Conservation (phyloP, 345 rosid genomes). For the Gossypium anomalum region DNA sequence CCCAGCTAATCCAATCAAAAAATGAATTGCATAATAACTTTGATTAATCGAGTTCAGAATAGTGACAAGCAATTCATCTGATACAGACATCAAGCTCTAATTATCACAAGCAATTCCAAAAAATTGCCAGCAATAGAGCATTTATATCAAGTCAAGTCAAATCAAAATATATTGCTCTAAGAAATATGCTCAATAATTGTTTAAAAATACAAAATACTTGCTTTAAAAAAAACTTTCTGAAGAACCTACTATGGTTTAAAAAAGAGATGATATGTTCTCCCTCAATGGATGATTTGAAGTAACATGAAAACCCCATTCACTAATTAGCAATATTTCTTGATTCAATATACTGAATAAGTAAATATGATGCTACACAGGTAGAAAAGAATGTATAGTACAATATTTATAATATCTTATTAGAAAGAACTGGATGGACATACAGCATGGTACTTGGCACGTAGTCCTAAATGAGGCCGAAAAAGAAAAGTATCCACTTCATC, state of each 20-base stretch:
- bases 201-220: background rate
- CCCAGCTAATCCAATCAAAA: background rate
- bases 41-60: background rate
- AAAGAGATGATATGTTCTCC: background rate
- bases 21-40: background rate
- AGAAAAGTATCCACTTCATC: conserved; percentile 91
- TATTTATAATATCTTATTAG: background rate
- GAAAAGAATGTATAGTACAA: background rate
- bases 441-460: conserved; percentile 84
- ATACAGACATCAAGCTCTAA: background rate
- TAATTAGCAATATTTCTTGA: background rate
- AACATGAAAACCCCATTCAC: background rate
- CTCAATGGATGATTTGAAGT: background rate
- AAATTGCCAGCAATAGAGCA: background rate
- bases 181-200: background rate
- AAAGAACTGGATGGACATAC: conserved; percentile 39
- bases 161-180: background rate
- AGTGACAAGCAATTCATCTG: background rate
- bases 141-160: background rate
- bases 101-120: background rate
- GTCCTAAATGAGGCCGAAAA: conserved; percentile 81
- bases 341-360: background rate
- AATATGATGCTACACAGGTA: no score
- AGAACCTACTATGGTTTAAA: background rate
- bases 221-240: background rate